A percentile compares a stretch with the other conserved stretches of the same genome.
These are phyloP conservation scores for Penicillium capsulatum DNA, from an alignment of 2,329 filamentous ascomycete genomes.

Conservation along the genomic window DNA sequence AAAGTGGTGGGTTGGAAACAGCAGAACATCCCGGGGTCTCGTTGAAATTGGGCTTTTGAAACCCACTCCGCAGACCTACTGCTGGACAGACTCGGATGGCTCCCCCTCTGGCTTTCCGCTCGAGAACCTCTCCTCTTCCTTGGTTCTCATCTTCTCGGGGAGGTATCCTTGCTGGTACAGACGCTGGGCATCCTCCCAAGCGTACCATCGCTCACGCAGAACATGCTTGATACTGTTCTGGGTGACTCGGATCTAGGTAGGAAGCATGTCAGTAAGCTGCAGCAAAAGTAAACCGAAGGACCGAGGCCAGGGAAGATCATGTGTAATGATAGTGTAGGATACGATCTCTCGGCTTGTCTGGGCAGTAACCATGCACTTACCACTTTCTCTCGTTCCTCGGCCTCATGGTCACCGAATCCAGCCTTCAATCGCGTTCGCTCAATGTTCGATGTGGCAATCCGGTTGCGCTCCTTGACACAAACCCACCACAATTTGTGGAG, in stretches of 20 bases:
- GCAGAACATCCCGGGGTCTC: neutral
- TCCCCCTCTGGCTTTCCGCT: conserved; percentile 5
- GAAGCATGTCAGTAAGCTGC: neutral
- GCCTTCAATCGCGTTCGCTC: conserved; percentile 66
- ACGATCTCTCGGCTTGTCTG: too few species aligned
- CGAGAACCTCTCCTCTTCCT: conserved; percentile 7
- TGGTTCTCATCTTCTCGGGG: conserved; percentile 30
- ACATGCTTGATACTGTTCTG: conserved; percentile 79
- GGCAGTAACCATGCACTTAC: conserved; percentile 61
- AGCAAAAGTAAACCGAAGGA: neutral
- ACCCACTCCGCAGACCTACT: too few species aligned
- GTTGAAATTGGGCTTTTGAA: too few species aligned
- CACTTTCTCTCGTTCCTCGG: conserved; percentile 57
- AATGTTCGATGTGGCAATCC: conserved; percentile 69
- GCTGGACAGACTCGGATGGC: conserved; percentile 4
- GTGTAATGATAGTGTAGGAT: neutral
- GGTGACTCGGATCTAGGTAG: conserved; percentile 60
- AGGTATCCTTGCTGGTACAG: conserved; percentile 37
- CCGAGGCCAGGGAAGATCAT: neutral
- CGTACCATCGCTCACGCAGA: conserved; percentile 81
- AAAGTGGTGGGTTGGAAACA: neutral
- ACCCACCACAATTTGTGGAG: conserved; percentile 92
- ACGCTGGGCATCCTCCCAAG: conserved; percentile 56
- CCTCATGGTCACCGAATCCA: conserved; percentile 70
- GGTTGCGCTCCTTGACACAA: conserved; percentile 85